Percentiles rank a stretch among this genome's conserved stretches.
These are phyloP conservation scores for Epichloe glyceriae DNA, from an alignment of 2,329 filamentous ascomycete genomes.

Conservation along the genomic window DNA sequence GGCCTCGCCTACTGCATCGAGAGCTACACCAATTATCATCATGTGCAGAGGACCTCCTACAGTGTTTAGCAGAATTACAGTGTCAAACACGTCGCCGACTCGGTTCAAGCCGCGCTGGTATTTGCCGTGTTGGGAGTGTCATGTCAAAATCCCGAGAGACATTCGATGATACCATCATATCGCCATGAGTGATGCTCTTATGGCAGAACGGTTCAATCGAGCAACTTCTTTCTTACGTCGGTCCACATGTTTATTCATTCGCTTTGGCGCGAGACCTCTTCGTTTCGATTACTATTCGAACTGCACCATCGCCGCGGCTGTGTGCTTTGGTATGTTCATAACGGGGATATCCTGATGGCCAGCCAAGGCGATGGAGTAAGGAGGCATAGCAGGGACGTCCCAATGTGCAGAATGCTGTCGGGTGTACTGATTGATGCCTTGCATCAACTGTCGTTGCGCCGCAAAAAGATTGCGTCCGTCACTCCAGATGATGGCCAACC, in stretches of 20 bases:
- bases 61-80: too few species aligned
- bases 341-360: neutral
- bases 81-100: too few species aligned
- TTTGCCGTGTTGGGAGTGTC: too few species aligned
- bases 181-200: neutral
- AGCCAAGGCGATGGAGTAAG: neutral
- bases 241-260: neutral
- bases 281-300: neutral
- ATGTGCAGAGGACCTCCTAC: too few species aligned
- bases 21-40: too few species aligned
- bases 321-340: neutral
- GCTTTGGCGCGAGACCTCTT: neutral
- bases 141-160: neutral
- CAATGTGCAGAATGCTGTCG: too few species aligned
- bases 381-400: too few species aligned
- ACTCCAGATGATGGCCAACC: neutral
- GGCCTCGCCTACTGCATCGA: too few species aligned
- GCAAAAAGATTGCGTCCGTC: neutral
- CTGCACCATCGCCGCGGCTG: too few species aligned
- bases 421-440: too few species aligned
- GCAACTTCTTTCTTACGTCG: neutral
- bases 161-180: neutral
- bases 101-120: too few species aligned
- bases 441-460: neutral
- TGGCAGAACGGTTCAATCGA: neutral